Conservation (phyloP, 106 monocot genomes). For the Phalaenopsis aphrodite region DNA sequence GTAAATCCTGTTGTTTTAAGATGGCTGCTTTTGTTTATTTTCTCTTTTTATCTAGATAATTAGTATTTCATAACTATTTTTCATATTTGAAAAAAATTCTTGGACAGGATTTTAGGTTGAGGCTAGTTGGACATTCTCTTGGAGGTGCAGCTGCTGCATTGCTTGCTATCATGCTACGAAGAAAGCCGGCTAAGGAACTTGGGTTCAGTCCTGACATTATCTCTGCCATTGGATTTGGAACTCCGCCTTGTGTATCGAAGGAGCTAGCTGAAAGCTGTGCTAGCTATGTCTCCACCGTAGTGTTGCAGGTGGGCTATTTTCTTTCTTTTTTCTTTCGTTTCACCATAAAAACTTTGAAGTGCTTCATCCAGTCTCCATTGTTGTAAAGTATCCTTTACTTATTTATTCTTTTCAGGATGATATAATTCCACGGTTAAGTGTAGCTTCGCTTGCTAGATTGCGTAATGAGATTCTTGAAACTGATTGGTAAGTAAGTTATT, state of each 20-base stretch:
- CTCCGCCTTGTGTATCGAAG: conserved; percentile 85
- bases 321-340: not conserved
- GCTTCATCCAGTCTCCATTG: not conserved
- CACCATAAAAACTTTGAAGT: not conserved
- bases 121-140: conserved; percentile 91
- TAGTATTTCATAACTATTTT: not conserved
- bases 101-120: conserved; percentile 71
- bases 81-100: conserved; percentile 7
- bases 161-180: conserved; percentile 85
- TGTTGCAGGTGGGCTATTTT: conserved; percentile 57
- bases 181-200: conserved; percentile 61
- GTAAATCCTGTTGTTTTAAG: conserved; percentile 18
- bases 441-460: conserved; percentile 69
- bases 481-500: conserved; percentile 57
- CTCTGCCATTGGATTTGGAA: conserved; percentile 90
- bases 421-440: conserved; percentile 84
- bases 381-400: not conserved
- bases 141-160: conserved; percentile 92
- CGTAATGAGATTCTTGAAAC: conserved; percentile 88
- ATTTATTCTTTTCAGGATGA: conserved; percentile 61
- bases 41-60: not conserved
- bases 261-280: conserved; percentile 74
- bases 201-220: conserved; percentile 81
- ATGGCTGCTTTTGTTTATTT: not conserved
- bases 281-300: conserved; percentile 79